Evolutionary conservation across 495 filamentous ascomycete genomes (phyloP).

Genomic region (Rusavskia elegans): DNA sequence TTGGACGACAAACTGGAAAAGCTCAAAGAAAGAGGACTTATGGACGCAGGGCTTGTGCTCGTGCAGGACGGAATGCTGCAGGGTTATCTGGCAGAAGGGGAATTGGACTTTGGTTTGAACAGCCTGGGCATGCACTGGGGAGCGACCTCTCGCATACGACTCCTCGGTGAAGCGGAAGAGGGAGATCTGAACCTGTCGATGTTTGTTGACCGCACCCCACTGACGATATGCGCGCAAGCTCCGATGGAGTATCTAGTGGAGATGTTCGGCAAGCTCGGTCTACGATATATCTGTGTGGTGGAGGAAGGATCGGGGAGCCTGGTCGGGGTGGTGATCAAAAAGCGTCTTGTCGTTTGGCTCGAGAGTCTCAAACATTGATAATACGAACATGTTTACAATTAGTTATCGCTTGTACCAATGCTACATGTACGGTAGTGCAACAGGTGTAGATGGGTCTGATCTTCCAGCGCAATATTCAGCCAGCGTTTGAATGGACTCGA

Average conservation of each 20-base stretch:
- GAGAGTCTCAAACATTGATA: constrained; percentile 12
- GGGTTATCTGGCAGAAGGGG: constrained; percentile 37
- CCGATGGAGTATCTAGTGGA: constrained; percentile 41
- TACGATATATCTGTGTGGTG: constrained; percentile 33
- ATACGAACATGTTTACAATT: too few species aligned
- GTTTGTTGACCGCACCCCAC: constrained; percentile 37
- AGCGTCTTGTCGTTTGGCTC: constrained; percentile 20
- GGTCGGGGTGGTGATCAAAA: constrained; percentile 24
- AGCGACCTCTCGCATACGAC: constrained; percentile 19
- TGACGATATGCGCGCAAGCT: constrained; percentile 31
- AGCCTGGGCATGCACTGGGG: constrained; percentile 20
- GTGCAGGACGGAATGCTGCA: constrained; percentile 33
- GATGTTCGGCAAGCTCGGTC: constrained; percentile 40
- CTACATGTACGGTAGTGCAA: too few species aligned
- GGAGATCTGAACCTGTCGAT: constrained; percentile 25
- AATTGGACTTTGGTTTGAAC: constrained; percentile 34
- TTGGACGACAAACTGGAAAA: constrained; percentile 28
- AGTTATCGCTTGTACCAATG: too few species aligned
- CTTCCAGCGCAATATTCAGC: too few species aligned
- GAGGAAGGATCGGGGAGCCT: constrained; percentile 18
- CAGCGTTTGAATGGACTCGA: too few species aligned
- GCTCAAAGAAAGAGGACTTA: constrained; percentile 31
- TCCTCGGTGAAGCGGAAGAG: constrained; percentile 23
- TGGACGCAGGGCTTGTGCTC: constrained; percentile 40
- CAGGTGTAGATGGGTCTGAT: too few species aligned